These are phyloP conservation scores for Tetrapisispora iriomotensis DNA, from an alignment of 805 yeast genomes.

Conservation along the genomic window DNA sequence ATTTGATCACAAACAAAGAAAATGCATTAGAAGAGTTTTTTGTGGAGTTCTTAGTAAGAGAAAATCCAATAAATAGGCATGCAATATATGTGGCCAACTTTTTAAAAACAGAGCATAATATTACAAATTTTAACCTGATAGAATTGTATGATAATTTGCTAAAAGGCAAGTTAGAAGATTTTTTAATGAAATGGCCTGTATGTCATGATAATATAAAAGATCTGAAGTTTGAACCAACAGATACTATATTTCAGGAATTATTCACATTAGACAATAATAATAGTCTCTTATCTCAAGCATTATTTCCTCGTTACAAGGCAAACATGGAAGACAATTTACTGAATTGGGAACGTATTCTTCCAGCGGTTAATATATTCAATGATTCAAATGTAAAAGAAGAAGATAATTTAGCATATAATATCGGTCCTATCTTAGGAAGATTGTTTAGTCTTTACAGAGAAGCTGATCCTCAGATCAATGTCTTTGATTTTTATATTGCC, in stretches of 20 bases:
- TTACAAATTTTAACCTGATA: conserved; percentile 23
- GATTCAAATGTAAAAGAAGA: conserved; percentile 8
- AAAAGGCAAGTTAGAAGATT: conserved; percentile 16
- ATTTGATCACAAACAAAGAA: conserved; percentile 19
- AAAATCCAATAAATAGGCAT: conserved; percentile 28
- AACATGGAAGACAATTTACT: conserved; percentile 27
- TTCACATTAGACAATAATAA: conserved; percentile 27
- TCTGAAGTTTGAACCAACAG: conserved; percentile 23
- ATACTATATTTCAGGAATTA: conserved; percentile 27
- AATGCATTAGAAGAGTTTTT: conserved; percentile 23
- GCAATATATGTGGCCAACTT: conserved; percentile 20
- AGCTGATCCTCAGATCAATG: conserved; percentile 59
- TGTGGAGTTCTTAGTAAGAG: conserved; percentile 27
- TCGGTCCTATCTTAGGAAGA: conserved; percentile 46
- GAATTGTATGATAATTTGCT: conserved; percentile 25
- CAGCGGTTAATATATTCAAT: conserved; percentile 2
- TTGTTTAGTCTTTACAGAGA: conserved; percentile 68
- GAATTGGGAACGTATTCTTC: conserved; percentile 23
- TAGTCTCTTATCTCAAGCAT: conserved; percentile 23
- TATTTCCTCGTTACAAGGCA: conserved; percentile 24
- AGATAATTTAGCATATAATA: conserved; percentile 24
- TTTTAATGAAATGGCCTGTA: conserved; percentile 20
- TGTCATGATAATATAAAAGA: conserved; percentile 13
- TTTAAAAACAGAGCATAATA: conserved; percentile 18
- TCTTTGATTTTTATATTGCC: conserved; percentile 56